Percentiles rank a stretch among this genome's conserved stretches.
Evolutionary conservation across 225 moss, liverwort and hornwort genomes (phyloP).

Genomic region (Straminergon stramineum): DNA sequence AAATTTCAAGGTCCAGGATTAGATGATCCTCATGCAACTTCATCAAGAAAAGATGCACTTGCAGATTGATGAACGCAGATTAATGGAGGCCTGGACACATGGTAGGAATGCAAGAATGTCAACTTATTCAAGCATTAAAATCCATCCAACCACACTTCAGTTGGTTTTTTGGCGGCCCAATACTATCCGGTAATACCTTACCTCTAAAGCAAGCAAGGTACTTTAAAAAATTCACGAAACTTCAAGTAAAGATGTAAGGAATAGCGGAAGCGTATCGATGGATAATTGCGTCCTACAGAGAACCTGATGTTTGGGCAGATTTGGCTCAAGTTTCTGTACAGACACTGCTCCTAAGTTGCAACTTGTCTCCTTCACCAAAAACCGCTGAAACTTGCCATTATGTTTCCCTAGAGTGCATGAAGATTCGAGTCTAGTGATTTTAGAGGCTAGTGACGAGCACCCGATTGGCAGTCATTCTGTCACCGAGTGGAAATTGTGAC

Average conservation of each 20-base stretch:
- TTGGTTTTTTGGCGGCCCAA: background rate
- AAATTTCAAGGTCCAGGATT: background rate
- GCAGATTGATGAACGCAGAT: background rate
- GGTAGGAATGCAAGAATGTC: too few relatives aligned
- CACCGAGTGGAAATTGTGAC: background rate
- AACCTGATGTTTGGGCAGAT: too few relatives aligned
- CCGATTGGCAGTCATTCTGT: background rate
- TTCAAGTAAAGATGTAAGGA: too few relatives aligned
- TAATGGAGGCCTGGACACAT: too few relatives aligned
- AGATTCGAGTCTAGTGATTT: background rate
- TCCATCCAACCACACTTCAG: background rate
- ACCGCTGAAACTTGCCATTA: background rate
- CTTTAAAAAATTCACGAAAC: too few relatives aligned
- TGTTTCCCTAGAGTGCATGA: background rate
- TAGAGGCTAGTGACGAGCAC: background rate
- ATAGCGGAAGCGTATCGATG: too few relatives aligned
- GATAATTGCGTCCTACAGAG: too few relatives aligned
- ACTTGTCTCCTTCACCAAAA: background rate
- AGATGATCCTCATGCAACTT: background rate
- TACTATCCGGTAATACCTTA: background rate
- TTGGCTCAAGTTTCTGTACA: too few relatives aligned
- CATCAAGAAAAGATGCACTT: background rate
- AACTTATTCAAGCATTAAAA: background rate
- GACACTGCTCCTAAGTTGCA: too few relatives aligned
- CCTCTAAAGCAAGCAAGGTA: background rate